Percentiles rank a stretch among this genome's conserved stretches.
Evolutionary conservation across 169 alveolate genomes (phyloP).

Genomic region (Plasmodium malariae): DNA sequence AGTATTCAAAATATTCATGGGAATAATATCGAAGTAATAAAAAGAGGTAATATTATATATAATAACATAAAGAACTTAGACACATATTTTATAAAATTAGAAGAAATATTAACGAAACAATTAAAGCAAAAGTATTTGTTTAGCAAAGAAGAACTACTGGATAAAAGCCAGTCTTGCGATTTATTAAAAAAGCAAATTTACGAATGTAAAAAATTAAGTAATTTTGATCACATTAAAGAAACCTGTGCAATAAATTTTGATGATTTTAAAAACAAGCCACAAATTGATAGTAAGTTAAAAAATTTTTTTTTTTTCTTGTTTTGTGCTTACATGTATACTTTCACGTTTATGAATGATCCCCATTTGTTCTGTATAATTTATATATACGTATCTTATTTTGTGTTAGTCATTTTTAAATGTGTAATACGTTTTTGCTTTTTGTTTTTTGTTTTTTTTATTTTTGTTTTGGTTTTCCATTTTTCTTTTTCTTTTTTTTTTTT

Average conservation of each 20-base stretch:
- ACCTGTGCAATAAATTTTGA: conserved; percentile 4
- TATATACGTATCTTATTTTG: no score
- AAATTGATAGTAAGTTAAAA: conserved; percentile 36
- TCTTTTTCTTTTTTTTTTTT: neutral
- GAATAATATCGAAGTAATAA: conserved; percentile 61
- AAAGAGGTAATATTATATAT: conserved; percentile 59
- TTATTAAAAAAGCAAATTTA: conserved; percentile 43
- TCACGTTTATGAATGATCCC: no score
- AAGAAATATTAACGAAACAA: conserved; percentile 50
- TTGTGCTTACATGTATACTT: no score
- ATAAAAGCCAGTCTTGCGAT: conserved; percentile 42
- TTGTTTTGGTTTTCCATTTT: no score
- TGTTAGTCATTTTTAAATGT: no score
- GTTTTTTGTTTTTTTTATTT: neutral
- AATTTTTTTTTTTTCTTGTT: no score
- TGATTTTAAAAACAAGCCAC: conserved; percentile 34
- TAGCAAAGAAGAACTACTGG: conserved; percentile 39
- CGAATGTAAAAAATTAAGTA: conserved; percentile 64
- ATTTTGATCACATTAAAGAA: conserved; percentile 44
- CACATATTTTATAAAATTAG: conserved; percentile 51
- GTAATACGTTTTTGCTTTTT: conserved; percentile 2
- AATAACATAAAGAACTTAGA: conserved; percentile 64
- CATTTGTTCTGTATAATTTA: no score
- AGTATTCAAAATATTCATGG: conserved; percentile 49
- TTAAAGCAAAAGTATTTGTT: conserved; percentile 22